Evolutionary conservation across 306 rosid genomes (phyloP).

Genomic region (Casuarina cunninghamiana): DNA sequence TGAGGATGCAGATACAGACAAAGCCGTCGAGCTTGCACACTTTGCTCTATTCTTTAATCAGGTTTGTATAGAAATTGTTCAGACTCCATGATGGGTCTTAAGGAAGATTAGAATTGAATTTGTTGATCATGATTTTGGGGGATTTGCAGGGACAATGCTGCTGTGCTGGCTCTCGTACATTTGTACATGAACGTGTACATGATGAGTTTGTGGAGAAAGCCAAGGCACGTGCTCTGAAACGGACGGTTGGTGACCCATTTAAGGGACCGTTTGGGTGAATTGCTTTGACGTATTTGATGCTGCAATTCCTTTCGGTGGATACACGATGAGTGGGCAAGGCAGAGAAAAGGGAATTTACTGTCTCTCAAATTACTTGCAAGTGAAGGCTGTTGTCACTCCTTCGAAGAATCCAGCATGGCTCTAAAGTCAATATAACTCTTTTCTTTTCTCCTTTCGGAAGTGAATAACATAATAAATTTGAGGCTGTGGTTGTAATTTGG

Average conservation of each 20-base stretch:
- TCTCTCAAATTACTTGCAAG: slow-evolving; percentile 83
- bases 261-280: slow-evolving; percentile 70
- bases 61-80: slow-evolving; percentile 56
- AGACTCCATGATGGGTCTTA: too few relatives aligned
- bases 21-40: slow-evolving; percentile 87
- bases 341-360: slow-evolving; percentile 87
- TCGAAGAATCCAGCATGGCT: slow-evolving; percentile 87
- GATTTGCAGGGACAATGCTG: too few relatives aligned
- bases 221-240: slow-evolving; percentile 70
- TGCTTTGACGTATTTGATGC: slow-evolving; percentile 85
- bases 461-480: too few relatives aligned
- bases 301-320: slow-evolving; percentile 94
- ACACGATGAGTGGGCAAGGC: slow-evolving; percentile 91
- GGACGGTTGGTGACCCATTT: slow-evolving; percentile 91
- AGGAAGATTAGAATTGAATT: too few relatives aligned
- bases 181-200: slow-evolving; percentile 72
- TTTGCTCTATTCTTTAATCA: slow-evolving; percentile 87
- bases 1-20: slow-evolving; percentile 86
- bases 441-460: too few relatives aligned
- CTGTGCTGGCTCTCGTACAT: too few relatives aligned
- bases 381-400: slow-evolving; percentile 83
- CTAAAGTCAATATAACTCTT: slow-evolving; percentile 19
- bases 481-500: too few relatives aligned
- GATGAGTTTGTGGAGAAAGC: slow-evolving; percentile 89
- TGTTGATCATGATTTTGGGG: too few relatives aligned